phyloP scores from a whole-genome alignment of 2,329 filamentous ascomycete species.

The Seiridium unicorne region DNA sequence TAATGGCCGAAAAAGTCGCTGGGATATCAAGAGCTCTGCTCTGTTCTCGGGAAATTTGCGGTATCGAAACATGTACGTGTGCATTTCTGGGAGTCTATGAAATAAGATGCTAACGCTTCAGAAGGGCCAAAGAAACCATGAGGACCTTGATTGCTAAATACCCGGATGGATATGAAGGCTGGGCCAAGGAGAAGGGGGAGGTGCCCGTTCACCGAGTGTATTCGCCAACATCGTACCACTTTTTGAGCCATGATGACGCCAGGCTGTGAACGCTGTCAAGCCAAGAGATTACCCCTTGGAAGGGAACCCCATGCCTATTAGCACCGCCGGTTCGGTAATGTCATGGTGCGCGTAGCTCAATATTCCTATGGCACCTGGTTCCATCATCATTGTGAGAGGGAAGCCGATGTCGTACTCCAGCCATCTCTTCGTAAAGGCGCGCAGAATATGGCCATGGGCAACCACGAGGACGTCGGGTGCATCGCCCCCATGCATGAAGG shows the following conservation, averaged over 20 bases:
- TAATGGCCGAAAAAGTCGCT: too few relatives aligned
- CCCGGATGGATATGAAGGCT: too few relatives aligned
- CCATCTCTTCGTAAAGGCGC: slow-evolving; percentile 4
- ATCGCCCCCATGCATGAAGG: background rate
- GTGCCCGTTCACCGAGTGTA: background rate
- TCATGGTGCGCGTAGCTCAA: slow-evolving; percentile 2
- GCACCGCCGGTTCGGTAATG: background rate
- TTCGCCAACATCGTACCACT: background rate
- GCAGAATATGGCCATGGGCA: slow-evolving; percentile 6
- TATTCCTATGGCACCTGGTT: background rate
- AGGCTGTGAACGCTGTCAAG: background rate
- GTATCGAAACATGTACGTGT: too few relatives aligned
- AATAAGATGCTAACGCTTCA: too few relatives aligned
- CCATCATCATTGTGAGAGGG: slow-evolving; percentile 4
- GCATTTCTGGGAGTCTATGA: too few relatives aligned
- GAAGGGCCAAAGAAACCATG: too few relatives aligned
- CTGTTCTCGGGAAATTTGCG: too few relatives aligned
- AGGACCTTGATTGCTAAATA: too few relatives aligned
- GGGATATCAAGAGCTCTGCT: too few relatives aligned
- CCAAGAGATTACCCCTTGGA: background rate
- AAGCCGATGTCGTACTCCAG: background rate
- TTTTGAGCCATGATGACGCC: background rate
- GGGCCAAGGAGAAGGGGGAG: too few relatives aligned
- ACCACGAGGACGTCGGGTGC: background rate
- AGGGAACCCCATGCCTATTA: background rate